Evolutionary conservation across 2,329 filamentous ascomycete species (phyloP), one percentile per base, ranked within the genome.

Genomic region (Celoporthe dispersa): DNA sequence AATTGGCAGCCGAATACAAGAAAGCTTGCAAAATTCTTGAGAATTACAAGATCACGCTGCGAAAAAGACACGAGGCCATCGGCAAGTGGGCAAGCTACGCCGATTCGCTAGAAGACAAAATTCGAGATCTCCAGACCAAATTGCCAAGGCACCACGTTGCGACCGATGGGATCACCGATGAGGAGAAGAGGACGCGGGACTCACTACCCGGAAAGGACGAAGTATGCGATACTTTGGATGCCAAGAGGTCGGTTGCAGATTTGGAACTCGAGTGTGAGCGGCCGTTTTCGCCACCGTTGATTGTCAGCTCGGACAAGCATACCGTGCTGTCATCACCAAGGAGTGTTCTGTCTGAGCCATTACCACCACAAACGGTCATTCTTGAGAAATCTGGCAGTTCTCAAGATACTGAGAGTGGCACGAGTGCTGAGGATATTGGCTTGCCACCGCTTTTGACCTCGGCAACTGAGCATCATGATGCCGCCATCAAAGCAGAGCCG

Each of bases 401-500:
- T 14, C 63, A 53, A 7, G 44, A 41, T n/a, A 5, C 22, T 16
- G 55, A 33, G 3, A 28, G 57, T 25, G 41, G 6, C 3, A 22
- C 35, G 37, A 31, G n/a, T 39, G 28, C 37, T n/a, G 71, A 71
- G 19, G 53, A 67, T 6, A 62, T 70, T 65, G 69, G 74, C 25
- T 73, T 82, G 3, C 81, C 81, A 35, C 74, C 75, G 19, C 70
- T 81, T 11, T 76, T 77, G 4, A 70, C 67, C 25, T 61, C 69
- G 7, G 64, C 60, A n/a, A 57, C 63, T 19, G n/a, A 33, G 25
- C 37, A 59, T 19, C 11, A 53, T 2, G 41, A 37, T 16, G 62
- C 73, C 22, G 51, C 65, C 2, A 74, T 88, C 33, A 88, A 89
- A 73, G 68, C 78, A n/a, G 86, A 88, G 71, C 84, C 84, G 19